phyloP scores from a whole-genome alignment of 768 basidiomycete species.

The Saitozyma podzolica region DNA sequence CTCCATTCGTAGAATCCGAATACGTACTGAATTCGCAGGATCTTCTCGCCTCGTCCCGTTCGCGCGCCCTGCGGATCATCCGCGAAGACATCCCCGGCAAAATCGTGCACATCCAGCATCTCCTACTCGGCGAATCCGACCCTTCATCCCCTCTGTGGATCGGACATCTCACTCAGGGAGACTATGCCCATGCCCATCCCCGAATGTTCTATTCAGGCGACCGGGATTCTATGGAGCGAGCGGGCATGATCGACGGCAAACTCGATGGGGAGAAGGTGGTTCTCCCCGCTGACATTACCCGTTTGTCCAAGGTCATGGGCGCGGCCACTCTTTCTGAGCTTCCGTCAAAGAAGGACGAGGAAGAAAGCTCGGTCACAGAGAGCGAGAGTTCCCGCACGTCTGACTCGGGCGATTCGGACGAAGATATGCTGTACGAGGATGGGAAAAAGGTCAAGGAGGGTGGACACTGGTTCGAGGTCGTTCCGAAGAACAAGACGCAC shows the following conservation, averaged over 20 bases:
- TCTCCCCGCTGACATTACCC: slow-evolving; percentile 13
- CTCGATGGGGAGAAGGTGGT: slow-evolving; percentile 10
- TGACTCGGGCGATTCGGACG: no score
- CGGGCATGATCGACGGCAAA: neutral
- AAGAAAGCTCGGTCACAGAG: neutral
- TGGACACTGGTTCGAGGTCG: slow-evolving; percentile 39
- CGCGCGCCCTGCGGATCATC: slow-evolving; percentile 30
- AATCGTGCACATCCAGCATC: slow-evolving; percentile 25
- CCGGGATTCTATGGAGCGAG: neutral
- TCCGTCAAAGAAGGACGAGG: neutral
- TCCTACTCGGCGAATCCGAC: slow-evolving; percentile 28
- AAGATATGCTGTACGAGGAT: neutral
- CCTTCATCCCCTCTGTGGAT: slow-evolving; percentile 25
- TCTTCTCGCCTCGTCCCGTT: slow-evolving; percentile 19
- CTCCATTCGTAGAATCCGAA: no score
- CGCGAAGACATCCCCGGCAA: slow-evolving; percentile 30
- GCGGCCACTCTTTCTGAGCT: neutral
- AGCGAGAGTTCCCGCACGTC: neutral
- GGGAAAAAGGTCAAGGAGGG: slow-evolving; percentile 21
- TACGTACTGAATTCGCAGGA: slow-evolving; percentile 16
- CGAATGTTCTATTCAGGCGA: slow-evolving; percentile 24
- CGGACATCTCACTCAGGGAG: slow-evolving; percentile 13
- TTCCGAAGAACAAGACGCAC: slow-evolving; percentile 28
- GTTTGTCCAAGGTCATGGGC: slow-evolving; percentile 3
- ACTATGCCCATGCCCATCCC: slow-evolving; percentile 16